A percentile compares a stretch with the other conserved stretches of the same genome.
phyloP scores from a whole-genome alignment of 1,284 basidiomycete species.

The Heterobasidion occidentale region DNA sequence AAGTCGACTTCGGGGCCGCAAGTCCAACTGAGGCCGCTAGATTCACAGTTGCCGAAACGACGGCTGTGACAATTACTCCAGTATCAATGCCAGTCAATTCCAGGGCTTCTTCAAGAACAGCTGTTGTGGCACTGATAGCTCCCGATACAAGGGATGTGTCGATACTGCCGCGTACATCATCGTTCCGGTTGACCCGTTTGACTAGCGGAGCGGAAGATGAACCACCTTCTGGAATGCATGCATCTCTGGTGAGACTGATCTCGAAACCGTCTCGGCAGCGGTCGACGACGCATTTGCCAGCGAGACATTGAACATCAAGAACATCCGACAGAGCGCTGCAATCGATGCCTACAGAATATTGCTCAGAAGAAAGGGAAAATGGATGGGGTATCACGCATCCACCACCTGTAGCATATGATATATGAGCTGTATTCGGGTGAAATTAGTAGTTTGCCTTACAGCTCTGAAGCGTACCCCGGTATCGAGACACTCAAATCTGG shows the following conservation, averaged over 20 bases:
- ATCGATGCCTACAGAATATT: not conserved
- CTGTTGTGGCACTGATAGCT: too few relatives aligned
- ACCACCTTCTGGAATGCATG: not conserved
- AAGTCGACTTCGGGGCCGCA: not conserved
- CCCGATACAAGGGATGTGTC: too few relatives aligned
- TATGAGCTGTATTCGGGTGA: not conserved
- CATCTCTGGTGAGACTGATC: not conserved
- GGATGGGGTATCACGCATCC: slow-evolving; percentile 1
- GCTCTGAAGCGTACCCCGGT: slow-evolving; percentile 13
- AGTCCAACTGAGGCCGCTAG: not conserved
- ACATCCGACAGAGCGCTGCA: not conserved
- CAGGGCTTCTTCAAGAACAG: too few relatives aligned
- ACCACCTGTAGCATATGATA: not conserved
- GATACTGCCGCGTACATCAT: too few relatives aligned
- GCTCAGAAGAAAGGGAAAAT: not conserved
- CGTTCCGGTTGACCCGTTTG: too few relatives aligned
- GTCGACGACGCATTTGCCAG: not conserved
- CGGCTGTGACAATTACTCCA: too few relatives aligned
- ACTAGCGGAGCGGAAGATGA: too few relatives aligned
- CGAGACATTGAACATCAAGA: not conserved
- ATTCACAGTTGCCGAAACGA: too few relatives aligned
- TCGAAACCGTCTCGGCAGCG: slow-evolving; percentile 1
- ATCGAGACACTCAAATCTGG: slow-evolving; percentile 13
- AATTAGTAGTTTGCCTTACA: slow-evolving; percentile 5
- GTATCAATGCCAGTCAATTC: too few relatives aligned